Evolutionary conservation across 192 early-diverging fungal genomes (phyloP).

Genomic region (Kickxella alabastrina): DNA sequence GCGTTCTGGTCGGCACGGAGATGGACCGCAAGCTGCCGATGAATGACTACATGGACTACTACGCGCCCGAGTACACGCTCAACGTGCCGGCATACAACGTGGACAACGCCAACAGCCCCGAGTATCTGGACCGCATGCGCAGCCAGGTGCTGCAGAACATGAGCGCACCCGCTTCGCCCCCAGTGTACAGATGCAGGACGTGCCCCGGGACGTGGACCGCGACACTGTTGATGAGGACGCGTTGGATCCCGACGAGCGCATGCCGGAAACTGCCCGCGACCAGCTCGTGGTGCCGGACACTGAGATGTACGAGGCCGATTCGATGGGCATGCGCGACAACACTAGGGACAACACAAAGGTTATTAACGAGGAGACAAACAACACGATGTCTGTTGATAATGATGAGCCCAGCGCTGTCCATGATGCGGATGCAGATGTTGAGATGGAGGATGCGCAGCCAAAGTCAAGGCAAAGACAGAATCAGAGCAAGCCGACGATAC

Average conservation of each 20-base stretch:
- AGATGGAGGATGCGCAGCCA: constrained; percentile 23
- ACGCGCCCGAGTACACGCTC: constrained; percentile 86
- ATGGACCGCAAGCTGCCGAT: constrained; percentile 73
- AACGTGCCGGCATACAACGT: constrained; percentile 83
- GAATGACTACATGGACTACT: constrained; percentile 91
- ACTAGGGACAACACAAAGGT: constrained; percentile 37
- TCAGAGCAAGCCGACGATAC: background rate
- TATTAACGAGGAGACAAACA: constrained; percentile 44
- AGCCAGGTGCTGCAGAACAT: constrained; percentile 60
- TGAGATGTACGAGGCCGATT: constrained; percentile 52
- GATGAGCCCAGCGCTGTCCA: background rate
- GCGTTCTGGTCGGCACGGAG: constrained; percentile 71
- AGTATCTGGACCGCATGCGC: constrained; percentile 74
- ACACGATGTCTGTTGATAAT: too few relatives aligned
- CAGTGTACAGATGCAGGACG: constrained; percentile 54
- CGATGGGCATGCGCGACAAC: constrained; percentile 33
- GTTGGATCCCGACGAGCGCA: constrained; percentile 49
- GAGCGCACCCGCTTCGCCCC: constrained; percentile 62
- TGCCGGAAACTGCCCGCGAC: constrained; percentile 41
- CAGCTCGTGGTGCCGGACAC: constrained; percentile 50
- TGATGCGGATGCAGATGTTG: constrained; percentile 4
- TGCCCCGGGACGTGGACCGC: constrained; percentile 43
- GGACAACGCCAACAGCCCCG: constrained; percentile 81
- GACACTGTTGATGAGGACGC: constrained; percentile 44
- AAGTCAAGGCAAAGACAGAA: background rate